Conservation (phyloP, 495 filamentous ascomycete genomes). For the Aspergillus ellipticus region DNA sequence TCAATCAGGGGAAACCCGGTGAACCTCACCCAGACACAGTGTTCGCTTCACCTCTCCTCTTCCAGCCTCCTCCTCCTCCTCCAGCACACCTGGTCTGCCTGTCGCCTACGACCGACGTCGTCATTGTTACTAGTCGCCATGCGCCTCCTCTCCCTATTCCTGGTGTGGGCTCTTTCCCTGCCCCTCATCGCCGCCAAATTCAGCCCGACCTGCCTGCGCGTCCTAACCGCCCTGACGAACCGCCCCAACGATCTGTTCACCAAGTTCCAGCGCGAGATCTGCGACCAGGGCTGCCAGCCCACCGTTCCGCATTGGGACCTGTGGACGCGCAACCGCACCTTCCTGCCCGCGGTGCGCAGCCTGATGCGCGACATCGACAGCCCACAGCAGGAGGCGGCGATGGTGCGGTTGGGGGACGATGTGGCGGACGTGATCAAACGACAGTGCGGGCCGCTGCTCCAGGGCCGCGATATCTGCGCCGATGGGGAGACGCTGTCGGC, state of each 20-base stretch:
- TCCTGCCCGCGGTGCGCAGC: slow-evolving; percentile 38
- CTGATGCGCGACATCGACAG: slow-evolving; percentile 34
- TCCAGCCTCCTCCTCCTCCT: too few relatives aligned
- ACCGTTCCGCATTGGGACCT: slow-evolving; percentile 45
- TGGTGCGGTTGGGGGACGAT: slow-evolving; percentile 40
- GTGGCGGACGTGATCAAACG: slow-evolving; percentile 39
- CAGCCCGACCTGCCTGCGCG: slow-evolving; percentile 37
- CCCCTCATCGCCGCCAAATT: slow-evolving; percentile 25
- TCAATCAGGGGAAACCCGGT: neutral
- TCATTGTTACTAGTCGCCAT: slow-evolving; percentile 1
- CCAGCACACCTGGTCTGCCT: too few relatives aligned
- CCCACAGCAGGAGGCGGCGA: slow-evolving; percentile 31
- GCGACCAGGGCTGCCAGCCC: slow-evolving; percentile 38
- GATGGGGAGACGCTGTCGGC: slow-evolving; percentile 33
- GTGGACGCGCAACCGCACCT: slow-evolving; percentile 44
- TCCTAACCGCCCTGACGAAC: slow-evolving; percentile 34
- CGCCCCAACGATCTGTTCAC: slow-evolving; percentile 33
- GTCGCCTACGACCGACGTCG: too few relatives aligned
- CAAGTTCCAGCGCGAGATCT: slow-evolving; percentile 42
- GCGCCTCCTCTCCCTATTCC: slow-evolving; percentile 16
- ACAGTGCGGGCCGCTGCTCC: slow-evolving; percentile 31
- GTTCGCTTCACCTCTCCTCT: neutral
- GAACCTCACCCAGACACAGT: neutral
- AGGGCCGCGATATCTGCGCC: slow-evolving; percentile 38
- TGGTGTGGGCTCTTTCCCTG: slow-evolving; percentile 22